phyloP scores from a whole-genome alignment of 2,329 filamentous ascomycete species.

The Stagonosporopsis tanaceti region DNA sequence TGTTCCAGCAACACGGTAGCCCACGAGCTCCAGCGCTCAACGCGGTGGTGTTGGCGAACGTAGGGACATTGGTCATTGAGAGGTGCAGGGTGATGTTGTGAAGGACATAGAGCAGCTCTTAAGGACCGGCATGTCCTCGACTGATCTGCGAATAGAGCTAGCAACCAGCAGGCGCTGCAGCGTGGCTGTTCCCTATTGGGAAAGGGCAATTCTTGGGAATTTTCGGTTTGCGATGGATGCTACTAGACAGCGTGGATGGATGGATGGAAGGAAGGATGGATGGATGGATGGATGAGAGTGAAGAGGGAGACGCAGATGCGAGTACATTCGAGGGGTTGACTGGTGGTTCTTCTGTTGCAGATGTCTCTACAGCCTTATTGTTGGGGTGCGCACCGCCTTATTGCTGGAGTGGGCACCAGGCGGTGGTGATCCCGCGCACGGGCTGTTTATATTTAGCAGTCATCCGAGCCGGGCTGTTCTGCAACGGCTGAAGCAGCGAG shows the following conservation, averaged over 20 bases:
- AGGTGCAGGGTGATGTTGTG: constrained; percentile 1
- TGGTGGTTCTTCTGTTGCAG: not conserved
- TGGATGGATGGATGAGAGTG: not conserved
- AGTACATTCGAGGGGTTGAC: not conserved
- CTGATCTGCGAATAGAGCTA: not conserved
- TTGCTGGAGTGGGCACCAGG: not conserved
- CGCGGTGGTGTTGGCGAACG: not conserved
- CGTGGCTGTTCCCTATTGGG: constrained; percentile 1
- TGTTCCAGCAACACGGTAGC: not conserved
- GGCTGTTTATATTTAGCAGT: not conserved
- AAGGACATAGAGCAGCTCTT: not conserved
- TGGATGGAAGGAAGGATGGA: too few species aligned
- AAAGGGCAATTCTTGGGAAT: too few species aligned
- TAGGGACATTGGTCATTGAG: not conserved
- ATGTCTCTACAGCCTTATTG: not conserved
- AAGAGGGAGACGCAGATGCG: not conserved
- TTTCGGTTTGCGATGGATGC: too few species aligned
- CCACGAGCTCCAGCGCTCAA: not conserved
- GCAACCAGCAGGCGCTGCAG: not conserved
- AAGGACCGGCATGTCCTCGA: not conserved
- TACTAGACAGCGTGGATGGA: not conserved
- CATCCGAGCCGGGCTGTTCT: not conserved
- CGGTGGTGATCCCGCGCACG: not conserved
- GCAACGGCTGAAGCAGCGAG: constrained; percentile 1
- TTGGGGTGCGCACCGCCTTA: not conserved